A percentile compares a stretch with the other conserved stretches of the same genome.
Evolutionary conservation across 495 filamentous ascomycete genomes (phyloP).

Genomic region (Lentithecium fluviatile): DNA sequence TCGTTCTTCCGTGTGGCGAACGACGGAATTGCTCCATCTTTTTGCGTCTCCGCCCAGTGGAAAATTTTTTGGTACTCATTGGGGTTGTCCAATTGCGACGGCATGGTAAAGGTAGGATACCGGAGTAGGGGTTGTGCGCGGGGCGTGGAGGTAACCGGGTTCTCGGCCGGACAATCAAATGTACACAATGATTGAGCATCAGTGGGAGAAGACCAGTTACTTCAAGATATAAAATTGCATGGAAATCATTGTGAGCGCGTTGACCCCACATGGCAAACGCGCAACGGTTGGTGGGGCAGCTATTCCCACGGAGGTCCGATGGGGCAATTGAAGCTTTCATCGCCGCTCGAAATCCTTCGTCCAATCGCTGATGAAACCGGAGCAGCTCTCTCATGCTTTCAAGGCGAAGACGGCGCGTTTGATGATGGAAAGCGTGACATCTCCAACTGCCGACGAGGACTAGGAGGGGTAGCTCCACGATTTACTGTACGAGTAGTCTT

Average conservation of each 20-base stretch:
- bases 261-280: constrained; percentile 24
- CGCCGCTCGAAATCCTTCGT: not conserved
- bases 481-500: not conserved
- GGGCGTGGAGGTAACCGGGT: not conserved
- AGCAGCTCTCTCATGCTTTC: not conserved
- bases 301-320: not conserved
- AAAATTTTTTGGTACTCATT: constrained; percentile 58
- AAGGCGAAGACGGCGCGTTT: constrained; percentile 2
- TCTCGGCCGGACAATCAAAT: not conserved
- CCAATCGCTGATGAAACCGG: constrained; percentile 25
- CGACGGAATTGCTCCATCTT: constrained; percentile 36
- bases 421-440: not conserved
- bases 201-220: not conserved
- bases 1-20: constrained; percentile 49
- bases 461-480: constrained; percentile 18
- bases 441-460: constrained; percentile 24
- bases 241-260: not conserved
- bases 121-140: constrained; percentile 12
- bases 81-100: constrained; percentile 27
- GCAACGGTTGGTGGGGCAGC: constrained; percentile 12
- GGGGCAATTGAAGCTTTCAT: too few species aligned
- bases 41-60: constrained; percentile 59
- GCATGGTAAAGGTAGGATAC: constrained; percentile 6
- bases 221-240: not conserved
- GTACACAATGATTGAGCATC: constrained; percentile 5